These are phyloP conservation scores for Penicillium brasilianum DNA, from an alignment of 2,329 filamentous ascomycete species.

Conservation along the genomic window DNA sequence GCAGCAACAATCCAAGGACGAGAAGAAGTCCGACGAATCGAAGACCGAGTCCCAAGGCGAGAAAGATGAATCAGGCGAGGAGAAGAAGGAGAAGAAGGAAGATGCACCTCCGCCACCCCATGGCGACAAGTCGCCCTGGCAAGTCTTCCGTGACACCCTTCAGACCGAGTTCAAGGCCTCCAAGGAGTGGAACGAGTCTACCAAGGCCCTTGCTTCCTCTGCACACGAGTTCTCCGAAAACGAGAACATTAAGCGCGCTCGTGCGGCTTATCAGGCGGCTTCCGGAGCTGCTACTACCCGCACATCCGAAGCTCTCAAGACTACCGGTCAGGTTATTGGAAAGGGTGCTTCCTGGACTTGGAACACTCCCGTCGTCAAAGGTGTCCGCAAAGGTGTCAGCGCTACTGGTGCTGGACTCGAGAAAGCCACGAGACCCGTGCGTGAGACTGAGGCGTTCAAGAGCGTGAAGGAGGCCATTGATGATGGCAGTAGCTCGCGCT, in stretches of 20 bases:
- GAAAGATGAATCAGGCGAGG: slow-evolving; percentile 50
- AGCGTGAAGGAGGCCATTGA: slow-evolving; percentile 94
- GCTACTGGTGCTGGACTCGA: slow-evolving; percentile 86
- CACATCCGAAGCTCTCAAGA: slow-evolving; percentile 79
- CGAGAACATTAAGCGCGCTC: slow-evolving; percentile 83
- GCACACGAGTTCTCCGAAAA: slow-evolving; percentile 93
- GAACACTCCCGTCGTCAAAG: slow-evolving; percentile 93
- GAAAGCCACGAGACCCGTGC: slow-evolving; percentile 91
- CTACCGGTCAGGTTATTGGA: slow-evolving; percentile 83
- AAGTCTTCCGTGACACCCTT: slow-evolving; percentile 98
- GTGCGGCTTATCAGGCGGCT: slow-evolving; percentile 84
- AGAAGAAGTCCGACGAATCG: slow-evolving; percentile 45
- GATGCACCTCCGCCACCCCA: slow-evolving; percentile 84
- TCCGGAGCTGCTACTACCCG: slow-evolving; percentile 80
- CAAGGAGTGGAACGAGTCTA: slow-evolving; percentile 99
- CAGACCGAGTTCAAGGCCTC: slow-evolving; percentile 92
- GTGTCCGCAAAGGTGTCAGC: slow-evolving; percentile 82
- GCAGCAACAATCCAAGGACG: slow-evolving; percentile 41
- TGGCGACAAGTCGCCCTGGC: slow-evolving; percentile 97
- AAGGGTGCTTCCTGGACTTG: slow-evolving; percentile 95
- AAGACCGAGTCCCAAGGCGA: slow-evolving; percentile 51
- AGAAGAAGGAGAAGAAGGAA: slow-evolving; percentile 62
- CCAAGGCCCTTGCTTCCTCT: slow-evolving; percentile 87
- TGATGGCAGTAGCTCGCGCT: slow-evolving; percentile 92
- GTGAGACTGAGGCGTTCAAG: slow-evolving; percentile 93